Percentiles rank a stretch among this genome's conserved stretches.
Conservation (phyloP, 352 stramenopile species). For the Phytophthora lateralis region DNA sequence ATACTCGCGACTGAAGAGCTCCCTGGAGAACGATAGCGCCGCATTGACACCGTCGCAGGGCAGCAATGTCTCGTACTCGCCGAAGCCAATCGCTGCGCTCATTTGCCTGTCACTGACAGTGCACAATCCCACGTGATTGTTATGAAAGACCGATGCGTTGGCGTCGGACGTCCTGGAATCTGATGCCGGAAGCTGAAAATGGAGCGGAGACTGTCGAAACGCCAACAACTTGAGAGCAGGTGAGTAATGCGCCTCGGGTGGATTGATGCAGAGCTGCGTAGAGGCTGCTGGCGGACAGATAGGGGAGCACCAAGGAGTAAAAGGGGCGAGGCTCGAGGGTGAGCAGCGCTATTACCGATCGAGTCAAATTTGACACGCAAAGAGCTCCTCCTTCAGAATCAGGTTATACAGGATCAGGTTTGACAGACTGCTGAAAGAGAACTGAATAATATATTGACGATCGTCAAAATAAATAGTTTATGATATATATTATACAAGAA, state of each 20-base stretch:
- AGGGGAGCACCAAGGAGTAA: constrained; percentile 1
- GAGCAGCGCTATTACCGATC: background rate
- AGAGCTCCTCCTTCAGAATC: constrained; percentile 6
- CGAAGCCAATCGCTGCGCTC: constrained; percentile 25
- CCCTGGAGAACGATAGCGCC: constrained; percentile 33
- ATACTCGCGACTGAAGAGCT: constrained; percentile 51
- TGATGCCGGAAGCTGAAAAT: constrained; percentile 11
- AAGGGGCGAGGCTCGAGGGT: background rate
- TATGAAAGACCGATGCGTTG: background rate
- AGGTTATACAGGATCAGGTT: background rate
- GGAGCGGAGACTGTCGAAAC: constrained; percentile 10
- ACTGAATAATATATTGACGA: background rate
- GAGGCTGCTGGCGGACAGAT: constrained; percentile 1
- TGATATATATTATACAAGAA: background rate
- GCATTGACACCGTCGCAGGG: constrained; percentile 14
- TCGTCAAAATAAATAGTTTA: background rate
- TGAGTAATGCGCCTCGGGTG: background rate
- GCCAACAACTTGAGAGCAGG: background rate
- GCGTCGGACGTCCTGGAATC: constrained; percentile 9
- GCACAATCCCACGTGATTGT: constrained; percentile 15
- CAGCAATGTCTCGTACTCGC: constrained; percentile 44
- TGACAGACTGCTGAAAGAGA: background rate
- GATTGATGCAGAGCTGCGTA: constrained; percentile 2
- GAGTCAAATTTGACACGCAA: constrained; percentile 3
- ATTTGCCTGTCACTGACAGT: constrained; percentile 15